Base-by-base conservation (phyloP, 441 rosid species). In the Pelargonium fulgidum region DNA sequence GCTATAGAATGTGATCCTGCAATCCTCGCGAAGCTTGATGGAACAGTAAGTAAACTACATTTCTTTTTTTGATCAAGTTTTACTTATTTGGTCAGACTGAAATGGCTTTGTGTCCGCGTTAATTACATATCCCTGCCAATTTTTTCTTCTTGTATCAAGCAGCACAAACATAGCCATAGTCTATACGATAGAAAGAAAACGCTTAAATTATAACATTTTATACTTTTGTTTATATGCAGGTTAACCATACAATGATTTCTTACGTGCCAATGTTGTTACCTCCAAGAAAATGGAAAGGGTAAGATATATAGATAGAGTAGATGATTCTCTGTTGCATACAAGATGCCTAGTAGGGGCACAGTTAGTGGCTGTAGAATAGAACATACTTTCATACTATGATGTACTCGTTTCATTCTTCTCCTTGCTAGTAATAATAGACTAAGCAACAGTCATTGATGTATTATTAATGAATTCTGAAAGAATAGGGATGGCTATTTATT, bases 251-350 rank as follows among this genome's bases (percentile, higher is more conserved):
- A 96, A 93, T 94, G 79, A 89, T 94, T 75, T 97, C 98, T 74
- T 90, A 94, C 76, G 85, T 94, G 94, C 99, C 99, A 59, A 94
- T 94, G 99, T 71, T 94, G 75, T 79, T 94, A 72, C 96, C 98
- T 72, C 98, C 99, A 16, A 22, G 73, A 79, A 86, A 92, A 73
- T 94, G 99, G 99, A 86, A 83, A 73, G 93, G 96, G 99, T 94
- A 90, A 73, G 62, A 56, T 56, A 56, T 56, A 56, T 56, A 2
- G 62, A 16, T 7, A 56, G 24, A 56, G 6, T 56, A 16, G 62
- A 5, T 56, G 19, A 56, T 56, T 17, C 20, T 56, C 24, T 56
- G 62, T 19, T 56, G 8, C 62, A 17, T 56, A 17, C 62, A 17
- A 7, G 19, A 54, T 56, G 26, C 62, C 62, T 56, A 24, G 26